Evolutionary conservation across 2,329 filamentous ascomycete genomes (phyloP), one percentile per base, ranked within the genome.

Genomic region (Talaromyces piceae): DNA sequence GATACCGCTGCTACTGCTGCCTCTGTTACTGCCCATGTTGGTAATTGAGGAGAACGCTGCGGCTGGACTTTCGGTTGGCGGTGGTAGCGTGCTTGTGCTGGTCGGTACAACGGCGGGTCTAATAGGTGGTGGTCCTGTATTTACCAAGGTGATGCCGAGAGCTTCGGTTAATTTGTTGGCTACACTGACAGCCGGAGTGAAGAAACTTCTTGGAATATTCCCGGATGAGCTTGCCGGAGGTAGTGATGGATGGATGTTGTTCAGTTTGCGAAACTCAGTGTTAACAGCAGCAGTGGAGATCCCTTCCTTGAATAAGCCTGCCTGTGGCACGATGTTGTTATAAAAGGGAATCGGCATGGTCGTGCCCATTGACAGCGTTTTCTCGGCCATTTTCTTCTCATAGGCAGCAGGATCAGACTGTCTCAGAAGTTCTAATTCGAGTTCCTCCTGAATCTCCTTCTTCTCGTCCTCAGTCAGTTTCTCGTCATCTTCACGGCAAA

Each of bases 401-500:
- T 63, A 71, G 1, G 64, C 68, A 3, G 22, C 60, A 11, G 66
- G 69, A 49, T 74, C 59, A 6, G 61, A 66, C 43, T 70, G 65
- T 51, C 61, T 63, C 8, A 75, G 61, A 23, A 60, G 62, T 51
- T 73, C 66, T 33, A 76, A 67, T 28, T 64, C 59, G 5, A 74
- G 56, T 45, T 74, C 64, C 37, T 70, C 57, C 27, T 78, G 72
- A 0, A 81, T 80, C 43, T 83, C 78, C 41, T 68, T 70, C 8
- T 73, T 64, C 56, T 90, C 86, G 47, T 86, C 81, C 0, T 73
- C 71, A 0, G 81, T 83, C 20, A 91, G 66, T 11, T 76, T 75
- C 46, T 83, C 81, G 9, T 78, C 70, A 51, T 86, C 84, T 56
- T 90, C 84, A 57, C 81, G 76, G 57, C 87, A 83, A 57, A 89